Base-by-base conservation (phyloP, 768 basidiomycete genomes). In the Russula sp. region DNA sequence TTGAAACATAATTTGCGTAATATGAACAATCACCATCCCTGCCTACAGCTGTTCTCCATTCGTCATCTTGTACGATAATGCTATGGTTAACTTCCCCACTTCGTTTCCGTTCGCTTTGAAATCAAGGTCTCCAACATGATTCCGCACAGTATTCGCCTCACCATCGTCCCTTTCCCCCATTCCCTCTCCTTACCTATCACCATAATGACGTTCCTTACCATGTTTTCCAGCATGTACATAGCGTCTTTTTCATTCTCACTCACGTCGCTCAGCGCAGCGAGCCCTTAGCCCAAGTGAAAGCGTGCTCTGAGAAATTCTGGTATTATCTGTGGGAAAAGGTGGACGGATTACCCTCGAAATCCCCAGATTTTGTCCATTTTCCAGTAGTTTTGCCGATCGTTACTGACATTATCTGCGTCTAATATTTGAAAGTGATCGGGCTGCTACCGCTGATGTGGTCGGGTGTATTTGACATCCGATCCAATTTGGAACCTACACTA, bases 1-100 rank as follows among this genome's bases (percentile, higher is more conserved):
- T 36, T 5, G 73, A 65, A 65, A 69, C 42, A 57, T 52, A 36
- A 18, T 42, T 42, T 38, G 32, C 44, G 40, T 52, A 36, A 57
- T 48, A 53, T 24, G 32, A 54, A 26, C n/a, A 46, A 58, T 28
- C 20, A 32, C 34, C 59, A 14, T 38, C 30, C 44, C 22, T 9
- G 18, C 30, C 28, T n/a, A 40, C 40, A 50, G 48, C 38, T n/a
- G 24, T 61, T 57, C 40, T 34, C 30, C 20, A 24, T 56, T 16
- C 48, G 40, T 42, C 38, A 22, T 53, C 30, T 36, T 61, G 59
- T 61, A 65, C 55, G 40, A 57, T 61, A 61, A 50, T 61, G 48
- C 20, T 28, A 20, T 40, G 40, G 50, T 57, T 26, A 48, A 24
- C 30, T 16, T 5, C n/a, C 20, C 54, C 48, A 11, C 46, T 36